These are phyloP conservation scores for Arthrocladium fulminans DNA, from an alignment of 2,329 filamentous ascomycete genomes.

Conservation along the genomic window DNA sequence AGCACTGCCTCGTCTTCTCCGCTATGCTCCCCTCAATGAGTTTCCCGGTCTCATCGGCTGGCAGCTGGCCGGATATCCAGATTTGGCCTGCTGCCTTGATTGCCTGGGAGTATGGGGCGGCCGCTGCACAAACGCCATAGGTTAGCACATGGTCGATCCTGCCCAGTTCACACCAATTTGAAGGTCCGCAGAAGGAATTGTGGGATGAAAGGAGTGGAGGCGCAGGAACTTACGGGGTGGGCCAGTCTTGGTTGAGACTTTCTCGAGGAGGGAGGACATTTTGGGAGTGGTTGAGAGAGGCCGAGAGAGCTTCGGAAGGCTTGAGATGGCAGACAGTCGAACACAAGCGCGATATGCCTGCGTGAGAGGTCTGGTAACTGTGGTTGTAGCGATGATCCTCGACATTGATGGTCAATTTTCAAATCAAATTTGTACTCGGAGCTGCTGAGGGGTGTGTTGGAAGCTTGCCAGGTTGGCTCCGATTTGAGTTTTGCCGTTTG, in stretches of 20 bases:
- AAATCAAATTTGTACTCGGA: too few species aligned
- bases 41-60: slow-evolving; percentile 53
- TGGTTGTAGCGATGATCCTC: too few species aligned
- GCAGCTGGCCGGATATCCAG: slow-evolving; percentile 70
- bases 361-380: background rate
- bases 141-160: background rate
- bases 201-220: background rate
- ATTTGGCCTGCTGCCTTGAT: slow-evolving; percentile 60
- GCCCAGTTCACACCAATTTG: background rate
- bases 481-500: too few species aligned
- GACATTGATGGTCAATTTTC: too few species aligned
- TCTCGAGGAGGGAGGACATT: slow-evolving; percentile 2
- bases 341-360: background rate
- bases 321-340: background rate
- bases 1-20: slow-evolving; percentile 61
- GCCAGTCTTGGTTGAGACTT: slow-evolving; percentile 7
- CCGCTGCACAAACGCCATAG: slow-evolving; percentile 11
- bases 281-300: background rate
- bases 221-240: slow-evolving; percentile 1
- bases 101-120: slow-evolving; percentile 42
- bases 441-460: too few species aligned
- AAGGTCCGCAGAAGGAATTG: background rate
- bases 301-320: background rate
- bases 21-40: slow-evolving; percentile 57
- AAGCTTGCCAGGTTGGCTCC: background rate